Evolutionary conservation across 331 rosid genomes (phyloP).

Genomic region (Rosa hybrid): DNA sequence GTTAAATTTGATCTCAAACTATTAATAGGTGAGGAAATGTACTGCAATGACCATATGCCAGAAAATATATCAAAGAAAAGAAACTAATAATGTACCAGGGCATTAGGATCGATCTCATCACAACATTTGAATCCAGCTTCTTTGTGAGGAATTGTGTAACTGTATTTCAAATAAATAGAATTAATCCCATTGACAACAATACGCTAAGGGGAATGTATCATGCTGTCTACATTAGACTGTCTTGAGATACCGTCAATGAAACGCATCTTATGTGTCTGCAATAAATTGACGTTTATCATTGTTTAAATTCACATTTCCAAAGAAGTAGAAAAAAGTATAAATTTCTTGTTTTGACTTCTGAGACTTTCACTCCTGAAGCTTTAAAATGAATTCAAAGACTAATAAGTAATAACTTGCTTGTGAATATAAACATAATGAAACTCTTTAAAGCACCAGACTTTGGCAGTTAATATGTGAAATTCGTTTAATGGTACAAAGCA

Average conservation of each 20-base stretch:
- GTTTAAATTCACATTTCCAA: neutral
- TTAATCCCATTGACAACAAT: neutral
- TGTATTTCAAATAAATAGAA: conserved; percentile 14
- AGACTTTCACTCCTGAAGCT: neutral
- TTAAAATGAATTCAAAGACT: neutral
- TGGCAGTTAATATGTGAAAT: neutral
- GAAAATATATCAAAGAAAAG: neutral
- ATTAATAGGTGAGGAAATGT: neutral
- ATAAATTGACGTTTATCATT: neutral
- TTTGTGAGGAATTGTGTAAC: conserved; percentile 49
- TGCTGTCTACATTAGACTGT: neutral
- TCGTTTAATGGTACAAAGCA: neutral
- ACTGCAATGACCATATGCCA: neutral
- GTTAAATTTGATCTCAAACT: neutral
- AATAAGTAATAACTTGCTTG: neutral
- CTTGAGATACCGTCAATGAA: neutral
- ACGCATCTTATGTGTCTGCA: neutral
- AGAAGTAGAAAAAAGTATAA: neutral
- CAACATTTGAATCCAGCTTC: conserved; percentile 41
- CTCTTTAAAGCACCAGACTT: neutral
- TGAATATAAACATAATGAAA: neutral
- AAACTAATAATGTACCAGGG: conserved; percentile 22
- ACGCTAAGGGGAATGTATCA: neutral
- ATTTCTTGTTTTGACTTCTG: neutral
- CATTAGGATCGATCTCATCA: conserved; percentile 41